Base-by-base conservation (phyloP, 2,329 filamentous ascomycete species). In the Colletotrichum kahawae region DNA sequence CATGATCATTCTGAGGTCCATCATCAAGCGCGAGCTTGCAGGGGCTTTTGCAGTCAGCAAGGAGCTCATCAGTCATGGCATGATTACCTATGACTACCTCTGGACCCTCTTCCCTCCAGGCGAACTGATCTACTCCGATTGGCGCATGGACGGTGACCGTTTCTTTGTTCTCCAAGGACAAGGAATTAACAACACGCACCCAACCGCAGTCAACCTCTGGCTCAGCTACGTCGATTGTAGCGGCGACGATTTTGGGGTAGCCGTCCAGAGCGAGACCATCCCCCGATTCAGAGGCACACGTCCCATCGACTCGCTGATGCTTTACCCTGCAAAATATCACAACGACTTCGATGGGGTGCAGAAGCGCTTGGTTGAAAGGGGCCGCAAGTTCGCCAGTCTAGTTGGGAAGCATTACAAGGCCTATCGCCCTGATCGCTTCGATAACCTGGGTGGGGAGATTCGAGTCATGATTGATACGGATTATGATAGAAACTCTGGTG, bases 51-150 rank as follows among this genome's bases (percentile, higher is more conserved):
- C 86, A 59, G 83, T 86, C 1, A 87, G 85, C 43, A 83, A 87
- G 36, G 89, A 92, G 71, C 87, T 90, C 59, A 82, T 89, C 74
- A 81, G 83, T 74, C 89, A 91, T 72, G 85, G 86, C 0, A 89
- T 90, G 56, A 87, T 91, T 67, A 87, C 87, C 0, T 90, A 87
- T 70, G 83, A 87, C 9, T 86, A 91, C 67, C 82, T 87, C 13
- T 90, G 88, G 89, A 87, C 87, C 7, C 84, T 90, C 18, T 89
- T 90, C 78, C 83, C 85, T 51, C 89, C 88, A 1, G 87, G 87
- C 1, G 83, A 81, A 54, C 82, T 82, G 3, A 78, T 89, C 3
- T 84, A 81, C 24, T 81, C 83, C 68, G 82, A 84, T 65, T 51
- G 43, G n/a, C 85, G 83, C 7, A 83, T 82, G 24, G 82, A 82